Base-by-base conservation (phyloP, 345 rosid genomes). In the Iberis pinnata region DNA sequence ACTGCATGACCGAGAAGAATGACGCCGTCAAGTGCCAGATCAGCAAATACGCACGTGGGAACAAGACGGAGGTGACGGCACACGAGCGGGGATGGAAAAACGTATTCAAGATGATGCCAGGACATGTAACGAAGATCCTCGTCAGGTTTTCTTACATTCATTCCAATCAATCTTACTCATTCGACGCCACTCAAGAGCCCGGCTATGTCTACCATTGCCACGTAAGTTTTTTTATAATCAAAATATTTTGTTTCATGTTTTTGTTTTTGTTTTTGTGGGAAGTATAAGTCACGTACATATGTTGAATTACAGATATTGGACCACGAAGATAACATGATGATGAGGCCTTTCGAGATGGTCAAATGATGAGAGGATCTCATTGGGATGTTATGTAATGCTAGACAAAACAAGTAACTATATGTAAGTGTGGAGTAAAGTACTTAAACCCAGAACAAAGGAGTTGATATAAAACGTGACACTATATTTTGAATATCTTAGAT, bases 81-180 rank as follows among this genome's bases (percentile, higher is more conserved):
- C 86, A 92, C 29, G 96, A 92, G 80, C 72, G 70, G 10, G 96
- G 98, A 42, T 92, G 96, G 96, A 92, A 92, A 77, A 92, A 92
- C 26, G 96, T 88, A 65, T 92, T 84, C 70, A 92, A 88, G 80
- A 80, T 81, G 72, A 56, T 37, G 13, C 96, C 96, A 0, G 88
- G 95, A 1, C 42, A 53, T 40, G 75, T 92, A 45, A 88, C 98
- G 4, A 74, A 56, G 53, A 72, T 88, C 19, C 18, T 82, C 1
- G 83, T 92, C 32, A 62, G 77, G 29, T 88, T 92, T 67, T 49
- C 77, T 19, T 85, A 66, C 70, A 70, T 92, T 56, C 93, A 92
- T 45, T 67, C 82, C 16, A 83, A 85, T 39, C 56, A 66, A 9
- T 69, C 96, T 7, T 92, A 88, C 52, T 35, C 75, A 3, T 92